Percentiles rank a stretch among this genome's conserved stretches.
Conservation (phyloP, 2,329 filamentous ascomycete species). For the Fusarium kyushuense region DNA sequence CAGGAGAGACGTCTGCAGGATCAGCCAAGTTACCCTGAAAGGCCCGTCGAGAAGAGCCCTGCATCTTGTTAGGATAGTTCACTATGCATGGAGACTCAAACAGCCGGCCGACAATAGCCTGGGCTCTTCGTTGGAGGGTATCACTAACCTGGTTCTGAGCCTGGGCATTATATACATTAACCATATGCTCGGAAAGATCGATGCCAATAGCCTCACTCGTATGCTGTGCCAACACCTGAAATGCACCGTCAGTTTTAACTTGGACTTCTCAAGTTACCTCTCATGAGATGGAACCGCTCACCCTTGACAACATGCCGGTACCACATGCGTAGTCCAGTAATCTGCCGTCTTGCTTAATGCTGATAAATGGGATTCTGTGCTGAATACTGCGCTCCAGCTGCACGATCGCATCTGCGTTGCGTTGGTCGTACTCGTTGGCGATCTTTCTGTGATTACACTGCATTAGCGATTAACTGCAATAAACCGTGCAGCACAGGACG, state of each 20-base stretch:
- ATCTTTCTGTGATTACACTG: constrained; percentile 45
- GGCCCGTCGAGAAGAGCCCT: constrained; percentile 63
- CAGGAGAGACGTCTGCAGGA: constrained; percentile 60
- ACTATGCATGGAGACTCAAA: neutral
- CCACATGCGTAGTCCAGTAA: constrained; percentile 84
- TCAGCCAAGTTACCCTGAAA: constrained; percentile 69
- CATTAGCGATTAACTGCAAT: constrained; percentile 31
- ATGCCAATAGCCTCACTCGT: constrained; percentile 72
- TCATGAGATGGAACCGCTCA: constrained; percentile 52
- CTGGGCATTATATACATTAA: constrained; percentile 72
- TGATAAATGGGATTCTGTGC: constrained; percentile 69
- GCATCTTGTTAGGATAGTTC: constrained; percentile 13
- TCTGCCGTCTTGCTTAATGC: constrained; percentile 61
- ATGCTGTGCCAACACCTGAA: constrained; percentile 41
- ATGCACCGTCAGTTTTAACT: constrained; percentile 6
- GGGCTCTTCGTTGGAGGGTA: neutral
- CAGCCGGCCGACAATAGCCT: neutral
- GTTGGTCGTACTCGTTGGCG: constrained; percentile 59
- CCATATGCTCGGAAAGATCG: constrained; percentile 79
- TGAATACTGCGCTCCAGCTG: constrained; percentile 68
- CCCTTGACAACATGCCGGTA: constrained; percentile 73
- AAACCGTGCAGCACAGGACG: constrained; percentile 2
- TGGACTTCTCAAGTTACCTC: neutral
- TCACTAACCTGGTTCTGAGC: constrained; percentile 65
- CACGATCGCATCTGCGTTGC: constrained; percentile 65